phyloP scores from a whole-genome alignment of 2,329 filamentous ascomycete genomes.

The Botrytis tulipae region DNA sequence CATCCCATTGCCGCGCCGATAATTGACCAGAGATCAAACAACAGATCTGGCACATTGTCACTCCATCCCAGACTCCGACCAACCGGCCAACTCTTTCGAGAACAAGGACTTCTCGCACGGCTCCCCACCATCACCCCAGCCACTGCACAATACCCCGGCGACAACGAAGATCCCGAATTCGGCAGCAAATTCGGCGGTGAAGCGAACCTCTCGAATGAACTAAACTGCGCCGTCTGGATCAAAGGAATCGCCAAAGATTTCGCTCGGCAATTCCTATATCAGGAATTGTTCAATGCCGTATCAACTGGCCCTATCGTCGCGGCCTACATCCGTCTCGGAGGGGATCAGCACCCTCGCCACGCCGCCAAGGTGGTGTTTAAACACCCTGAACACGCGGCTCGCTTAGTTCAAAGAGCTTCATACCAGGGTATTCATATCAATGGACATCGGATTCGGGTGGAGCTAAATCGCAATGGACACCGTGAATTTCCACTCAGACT shows the following conservation, averaged over 20 bases:
- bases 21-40: accelerated
- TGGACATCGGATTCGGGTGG: background rate
- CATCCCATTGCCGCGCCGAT: too few relatives aligned
- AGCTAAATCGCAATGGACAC: background rate
- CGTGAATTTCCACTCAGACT: background rate
- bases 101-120: background rate
- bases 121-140: accelerated
- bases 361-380: background rate
- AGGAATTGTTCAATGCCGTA: background rate
- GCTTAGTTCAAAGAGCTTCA: accelerated
- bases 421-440: background rate
- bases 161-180: accelerated
- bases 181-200: background rate
- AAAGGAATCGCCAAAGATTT: background rate
- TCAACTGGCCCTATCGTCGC: background rate
- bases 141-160: background rate
- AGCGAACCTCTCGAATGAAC: accelerated
- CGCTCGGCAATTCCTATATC: background rate
- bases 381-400: background rate
- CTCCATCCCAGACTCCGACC: background rate
- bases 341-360: accelerated
- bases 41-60: accelerated
- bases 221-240: background rate
- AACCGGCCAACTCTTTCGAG: background rate
- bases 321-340: background rate